Conservation (phyloP, 2,329 filamentous ascomycete genomes). For the Scytalidium lignicola region DNA sequence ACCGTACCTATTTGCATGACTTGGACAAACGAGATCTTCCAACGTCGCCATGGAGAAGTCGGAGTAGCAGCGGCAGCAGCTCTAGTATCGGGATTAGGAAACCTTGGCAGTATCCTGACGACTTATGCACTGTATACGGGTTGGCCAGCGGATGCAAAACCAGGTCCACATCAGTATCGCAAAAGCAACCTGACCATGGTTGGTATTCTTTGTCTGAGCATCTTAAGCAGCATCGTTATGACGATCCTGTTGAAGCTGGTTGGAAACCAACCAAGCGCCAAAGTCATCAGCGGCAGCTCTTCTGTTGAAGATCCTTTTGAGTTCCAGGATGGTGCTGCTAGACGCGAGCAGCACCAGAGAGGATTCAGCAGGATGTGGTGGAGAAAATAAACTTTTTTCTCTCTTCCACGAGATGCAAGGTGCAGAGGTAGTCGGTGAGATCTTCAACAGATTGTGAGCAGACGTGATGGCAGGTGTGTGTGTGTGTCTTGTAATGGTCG, state of each 20-base stretch:
- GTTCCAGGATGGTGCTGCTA: constrained; percentile 56
- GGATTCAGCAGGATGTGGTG: constrained; percentile 43
- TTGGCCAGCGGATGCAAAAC: constrained; percentile 70
- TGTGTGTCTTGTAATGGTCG: too few relatives aligned
- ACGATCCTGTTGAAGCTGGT: constrained; percentile 56
- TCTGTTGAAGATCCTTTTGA: constrained; percentile 33
- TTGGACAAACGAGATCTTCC: constrained; percentile 88
- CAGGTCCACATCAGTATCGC: constrained; percentile 66
- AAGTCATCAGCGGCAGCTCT: constrained; percentile 34
- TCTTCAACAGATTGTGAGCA: constrained; percentile 19
- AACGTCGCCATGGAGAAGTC: constrained; percentile 82
- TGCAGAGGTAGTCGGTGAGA: background rate
- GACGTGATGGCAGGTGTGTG: constrained; percentile 1
- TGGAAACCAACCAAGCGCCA: constrained; percentile 47
- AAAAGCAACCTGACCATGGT: constrained; percentile 87
- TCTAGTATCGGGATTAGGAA: constrained; percentile 80
- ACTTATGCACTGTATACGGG: constrained; percentile 87
- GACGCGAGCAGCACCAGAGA: constrained; percentile 51
- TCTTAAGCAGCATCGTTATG: constrained; percentile 67
- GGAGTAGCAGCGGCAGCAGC: constrained; percentile 83
- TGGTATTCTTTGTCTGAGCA: constrained; percentile 74
- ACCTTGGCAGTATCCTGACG: constrained; percentile 78
- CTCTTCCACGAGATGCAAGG: background rate
- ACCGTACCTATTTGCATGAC: constrained; percentile 93
- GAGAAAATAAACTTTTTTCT: constrained; percentile 14